Evolutionary conservation across 306 rosid genomes (phyloP), one percentile per base, ranked within the genome.

Genomic region (Oemleria cerasiformis): DNA sequence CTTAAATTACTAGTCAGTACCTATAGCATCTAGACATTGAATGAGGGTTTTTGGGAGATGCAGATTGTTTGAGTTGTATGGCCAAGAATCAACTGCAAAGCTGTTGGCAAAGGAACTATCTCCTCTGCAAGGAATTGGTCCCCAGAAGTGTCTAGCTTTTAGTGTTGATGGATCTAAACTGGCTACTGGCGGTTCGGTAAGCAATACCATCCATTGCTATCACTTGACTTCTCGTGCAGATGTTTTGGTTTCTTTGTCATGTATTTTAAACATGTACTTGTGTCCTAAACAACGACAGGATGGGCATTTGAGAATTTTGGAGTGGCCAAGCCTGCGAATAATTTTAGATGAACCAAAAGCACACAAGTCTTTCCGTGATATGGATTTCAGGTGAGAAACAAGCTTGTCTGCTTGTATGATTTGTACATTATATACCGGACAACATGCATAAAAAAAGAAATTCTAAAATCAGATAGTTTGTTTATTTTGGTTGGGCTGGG

Each of bases 121-220:
- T 55, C 77, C 91, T 73, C 82, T 91, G 25, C 77, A 80, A 69
- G 85, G 63, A 51, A 73, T 87, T 38, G 87, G 96, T 72, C 88
- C 88, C 23, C 96, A 88, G 76, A 91, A 77, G 50, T 87, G 98
- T 77, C 62, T 94, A 30, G 67, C 87, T 73, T 91, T 94, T 76
- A 89, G 98, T 73, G 90, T 88, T 65, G 98, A 94, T 74, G 98
- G 98, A 71, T 87, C 97, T 82, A 94, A 85, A 76, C 63, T 94
- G 72, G 97, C 98, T 61, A 86, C 91, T 49, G 98, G 98, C 11
- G 96, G 96, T 15, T 75, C 54, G 87, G 98, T 94, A 81, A 86
- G 91, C 71, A 71, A 60, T 54, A 48, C 75, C 44, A 67, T 42
- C 20, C 40, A 42, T 73, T 72, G 66, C 21, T 67, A 49, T 73